A percentile compares a stretch with the other conserved stretches of the same genome.
These are phyloP conservation scores for Clarireedia hainanense DNA, from an alignment of 2,329 filamentous ascomycete genomes.

Conservation along the genomic window DNA sequence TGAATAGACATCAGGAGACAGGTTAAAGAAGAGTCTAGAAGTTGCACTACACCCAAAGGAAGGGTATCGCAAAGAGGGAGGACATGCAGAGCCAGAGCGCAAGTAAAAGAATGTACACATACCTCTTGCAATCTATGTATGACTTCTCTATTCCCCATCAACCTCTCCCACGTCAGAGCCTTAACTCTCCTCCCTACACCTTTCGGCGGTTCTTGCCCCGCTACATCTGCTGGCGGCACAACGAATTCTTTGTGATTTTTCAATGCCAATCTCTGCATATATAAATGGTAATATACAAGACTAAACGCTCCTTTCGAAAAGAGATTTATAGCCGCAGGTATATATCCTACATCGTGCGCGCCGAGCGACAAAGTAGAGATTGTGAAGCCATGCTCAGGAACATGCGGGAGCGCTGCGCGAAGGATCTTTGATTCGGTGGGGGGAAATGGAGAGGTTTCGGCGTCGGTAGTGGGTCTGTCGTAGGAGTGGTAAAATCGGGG, in stretches of 20 bases:
- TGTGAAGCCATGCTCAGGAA: conserved; percentile 79
- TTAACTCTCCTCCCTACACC: conserved; percentile 59
- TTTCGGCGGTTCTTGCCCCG: conserved; percentile 27
- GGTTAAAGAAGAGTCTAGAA: not conserved
- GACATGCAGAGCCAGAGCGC: too few relatives aligned
- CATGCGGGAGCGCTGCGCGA: conserved; percentile 67
- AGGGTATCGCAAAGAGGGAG: not conserved
- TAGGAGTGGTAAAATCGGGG: conserved; percentile 56
- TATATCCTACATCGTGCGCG: conserved; percentile 75
- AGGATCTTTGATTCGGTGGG: conserved; percentile 69
- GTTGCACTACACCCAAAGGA: not conserved
- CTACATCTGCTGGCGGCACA: conserved; percentile 33
- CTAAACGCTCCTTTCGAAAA: conserved; percentile 75
- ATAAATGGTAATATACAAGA: conserved; percentile 71
- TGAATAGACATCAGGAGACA: not conserved
- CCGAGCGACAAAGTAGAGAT: conserved; percentile 64
- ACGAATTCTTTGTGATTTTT: conserved; percentile 20
- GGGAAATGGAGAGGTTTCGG: conserved; percentile 54
- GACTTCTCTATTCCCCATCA: conserved; percentile 66
- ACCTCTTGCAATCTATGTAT: conserved; percentile 84
- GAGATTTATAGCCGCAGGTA: conserved; percentile 77
- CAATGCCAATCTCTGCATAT: conserved; percentile 56
- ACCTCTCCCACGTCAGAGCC: conserved; percentile 63
- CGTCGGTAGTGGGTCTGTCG: conserved; percentile 55
- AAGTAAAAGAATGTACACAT: conserved; percentile 21